Conservation (phyloP, 176 grass and related monocot species). For the Juncus inflexus region DNA sequence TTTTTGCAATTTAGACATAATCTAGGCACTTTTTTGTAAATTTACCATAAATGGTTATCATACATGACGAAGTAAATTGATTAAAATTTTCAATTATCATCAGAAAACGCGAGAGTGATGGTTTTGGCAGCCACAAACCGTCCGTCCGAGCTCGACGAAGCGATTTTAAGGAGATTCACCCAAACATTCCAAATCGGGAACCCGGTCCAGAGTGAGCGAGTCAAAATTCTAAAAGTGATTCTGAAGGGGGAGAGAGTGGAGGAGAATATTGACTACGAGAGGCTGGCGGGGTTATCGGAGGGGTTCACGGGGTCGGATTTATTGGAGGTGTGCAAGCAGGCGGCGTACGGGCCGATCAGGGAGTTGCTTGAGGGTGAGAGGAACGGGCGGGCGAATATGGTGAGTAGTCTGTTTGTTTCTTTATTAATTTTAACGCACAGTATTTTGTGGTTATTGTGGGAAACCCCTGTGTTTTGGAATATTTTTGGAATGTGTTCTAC, state of each 20-base stretch:
- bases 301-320: constrained; percentile 95
- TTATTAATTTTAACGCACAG: too few species aligned
- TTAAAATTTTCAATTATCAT: too few species aligned
- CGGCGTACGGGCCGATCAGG: constrained; percentile 85
- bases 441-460: too few species aligned
- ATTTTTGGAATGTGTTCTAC: too few species aligned
- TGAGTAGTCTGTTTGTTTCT: constrained; percentile 34
- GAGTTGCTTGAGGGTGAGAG: constrained; percentile 76
- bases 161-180: constrained; percentile 87
- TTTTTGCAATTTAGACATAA: too few species aligned
- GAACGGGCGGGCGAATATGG: constrained; percentile 42
- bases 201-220: constrained; percentile 70
- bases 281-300: constrained; percentile 65
- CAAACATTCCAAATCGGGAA: constrained; percentile 89
- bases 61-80: too few species aligned
- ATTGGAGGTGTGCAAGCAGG: constrained; percentile 90
- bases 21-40: too few species aligned
- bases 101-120: constrained; percentile 96
- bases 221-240: constrained; percentile 85
- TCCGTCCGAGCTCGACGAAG: constrained; percentile 91
- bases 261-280: constrained; percentile 60
- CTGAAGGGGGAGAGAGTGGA: constrained; percentile 80
- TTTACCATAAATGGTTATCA: too few species aligned
- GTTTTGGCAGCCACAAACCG: constrained; percentile 98
- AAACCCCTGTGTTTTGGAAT: too few species aligned